Evolutionary conservation across 768 basidiomycete species (phyloP).

Genomic region (Pisolithus sp.): DNA sequence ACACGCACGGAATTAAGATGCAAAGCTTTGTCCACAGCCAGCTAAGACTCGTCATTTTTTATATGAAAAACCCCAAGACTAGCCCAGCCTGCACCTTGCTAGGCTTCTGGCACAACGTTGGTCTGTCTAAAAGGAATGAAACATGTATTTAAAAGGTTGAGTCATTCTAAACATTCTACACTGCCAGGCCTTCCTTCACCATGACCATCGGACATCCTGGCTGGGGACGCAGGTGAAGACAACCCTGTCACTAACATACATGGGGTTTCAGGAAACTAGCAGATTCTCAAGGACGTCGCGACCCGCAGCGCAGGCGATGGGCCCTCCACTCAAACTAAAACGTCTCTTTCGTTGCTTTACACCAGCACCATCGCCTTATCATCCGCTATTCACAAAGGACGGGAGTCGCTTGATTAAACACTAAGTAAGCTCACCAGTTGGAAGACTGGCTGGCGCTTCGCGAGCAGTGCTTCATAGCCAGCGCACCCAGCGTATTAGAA

Average conservation of each 20-base stretch:
- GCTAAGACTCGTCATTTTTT: too few species aligned
- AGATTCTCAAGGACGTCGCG: too few species aligned
- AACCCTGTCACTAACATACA: neutral
- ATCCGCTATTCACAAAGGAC: neutral
- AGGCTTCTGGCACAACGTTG: neutral
- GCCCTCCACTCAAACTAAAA: constrained; percentile 3
- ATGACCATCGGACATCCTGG: neutral
- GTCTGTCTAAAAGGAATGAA: neutral
- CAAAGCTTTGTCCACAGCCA: neutral
- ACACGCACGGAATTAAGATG: constrained; percentile 5
- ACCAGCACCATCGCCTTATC: neutral
- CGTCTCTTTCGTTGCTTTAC: neutral
- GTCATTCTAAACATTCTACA: too few species aligned
- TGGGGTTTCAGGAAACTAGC: too few species aligned
- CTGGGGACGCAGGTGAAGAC: neutral
- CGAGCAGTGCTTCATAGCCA: too few species aligned
- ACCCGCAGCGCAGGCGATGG: too few species aligned
- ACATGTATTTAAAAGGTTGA: neutral
- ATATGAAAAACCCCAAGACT: too few species aligned
- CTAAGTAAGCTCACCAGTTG: too few species aligned
- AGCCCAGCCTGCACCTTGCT: neutral
- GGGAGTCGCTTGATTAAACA: too few species aligned
- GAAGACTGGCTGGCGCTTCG: too few species aligned
- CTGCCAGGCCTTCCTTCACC: neutral
- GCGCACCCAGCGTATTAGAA: too few species aligned